Percentiles rank a stretch among this genome's conserved stretches.
phyloP scores from a whole-genome alignment of 148 eudicot genomes.

The Rhododendron mucronatum region DNA sequence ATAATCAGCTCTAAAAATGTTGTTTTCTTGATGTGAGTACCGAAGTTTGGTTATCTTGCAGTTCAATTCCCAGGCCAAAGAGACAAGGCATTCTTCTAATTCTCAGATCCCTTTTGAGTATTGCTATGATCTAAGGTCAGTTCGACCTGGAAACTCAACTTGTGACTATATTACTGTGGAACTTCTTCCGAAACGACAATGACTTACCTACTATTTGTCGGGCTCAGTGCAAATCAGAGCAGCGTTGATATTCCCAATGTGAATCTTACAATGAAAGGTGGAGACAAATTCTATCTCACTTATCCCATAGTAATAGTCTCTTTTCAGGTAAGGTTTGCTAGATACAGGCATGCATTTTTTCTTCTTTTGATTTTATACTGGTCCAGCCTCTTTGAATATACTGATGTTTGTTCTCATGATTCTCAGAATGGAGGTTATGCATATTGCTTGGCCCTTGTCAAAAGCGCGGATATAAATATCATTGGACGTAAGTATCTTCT shows the following conservation, averaged over 20 bases:
- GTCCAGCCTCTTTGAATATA: not conserved
- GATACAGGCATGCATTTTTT: not conserved
- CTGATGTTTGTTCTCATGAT: slow-evolving; percentile 10
- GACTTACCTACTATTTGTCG: slow-evolving; percentile 10
- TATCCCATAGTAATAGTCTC: slow-evolving; percentile 29
- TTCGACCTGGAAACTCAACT: not conserved
- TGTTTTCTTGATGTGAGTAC: not conserved
- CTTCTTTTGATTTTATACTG: not conserved
- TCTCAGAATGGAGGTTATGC: slow-evolving; percentile 28
- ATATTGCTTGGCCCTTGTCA: slow-evolving; percentile 61
- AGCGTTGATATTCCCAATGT: slow-evolving; percentile 29
- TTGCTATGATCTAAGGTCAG: slow-evolving; percentile 51
- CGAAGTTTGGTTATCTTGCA: slow-evolving; percentile 25
- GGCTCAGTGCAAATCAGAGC: too few relatives aligned
- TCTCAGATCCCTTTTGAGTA: slow-evolving; percentile 39
- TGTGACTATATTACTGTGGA: not conserved
- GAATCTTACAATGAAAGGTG: slow-evolving; percentile 74
- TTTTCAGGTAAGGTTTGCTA: slow-evolving; percentile 23
- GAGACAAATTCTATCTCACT: slow-evolving; percentile 32
- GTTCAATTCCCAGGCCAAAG: slow-evolving; percentile 49
- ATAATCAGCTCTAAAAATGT: slow-evolving; percentile 6
- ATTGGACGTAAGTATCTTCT: slow-evolving; percentile 50
- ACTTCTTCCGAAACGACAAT: not conserved
- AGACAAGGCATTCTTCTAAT: slow-evolving; percentile 27
- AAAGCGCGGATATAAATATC: slow-evolving; percentile 51